Conservation (phyloP, 768 basidiomycete genomes). For the Boletus insuetus region DNA sequence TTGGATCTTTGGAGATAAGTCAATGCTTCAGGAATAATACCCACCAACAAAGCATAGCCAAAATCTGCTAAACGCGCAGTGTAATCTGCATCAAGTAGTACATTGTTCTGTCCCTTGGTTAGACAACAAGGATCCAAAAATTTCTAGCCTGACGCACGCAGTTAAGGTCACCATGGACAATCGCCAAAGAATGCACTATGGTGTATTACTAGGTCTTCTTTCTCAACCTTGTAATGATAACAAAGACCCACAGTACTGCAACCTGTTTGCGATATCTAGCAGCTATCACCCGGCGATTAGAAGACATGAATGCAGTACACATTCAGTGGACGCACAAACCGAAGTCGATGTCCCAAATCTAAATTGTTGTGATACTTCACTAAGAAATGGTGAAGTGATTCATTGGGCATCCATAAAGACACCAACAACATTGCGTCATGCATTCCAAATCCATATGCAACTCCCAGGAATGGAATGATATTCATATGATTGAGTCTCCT, state of each 20-base stretch:
- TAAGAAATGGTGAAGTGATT: conserved; percentile 22
- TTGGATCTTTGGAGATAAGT: conserved; percentile 17
- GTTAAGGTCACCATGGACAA: conserved; percentile 13
- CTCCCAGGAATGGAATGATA: too few species aligned
- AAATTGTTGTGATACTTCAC: not conserved
- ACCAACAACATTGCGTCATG: conserved; percentile 22
- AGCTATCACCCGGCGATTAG: not conserved
- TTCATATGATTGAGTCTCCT: conserved; percentile 16
- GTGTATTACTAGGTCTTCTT: not conserved
- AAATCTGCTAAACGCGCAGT: conserved; percentile 44
- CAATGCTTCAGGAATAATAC: conserved; percentile 3
- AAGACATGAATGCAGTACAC: conserved; percentile 10
- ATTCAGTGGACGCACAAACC: conserved; percentile 14
- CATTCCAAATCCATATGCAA: conserved; percentile 23
- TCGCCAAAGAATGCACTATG: conserved; percentile 7
- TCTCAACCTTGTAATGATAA: not conserved
- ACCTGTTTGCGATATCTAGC: not conserved
- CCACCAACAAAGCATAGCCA: conserved; percentile 32
- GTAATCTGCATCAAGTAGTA: conserved; percentile 16
- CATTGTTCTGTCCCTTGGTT: conserved; percentile 8
- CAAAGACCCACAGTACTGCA: not conserved
- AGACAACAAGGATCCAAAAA: too few species aligned
- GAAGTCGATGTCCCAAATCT: not conserved
- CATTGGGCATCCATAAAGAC: conserved; percentile 30
- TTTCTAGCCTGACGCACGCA: not conserved